Evolutionary conservation across 2,329 filamentous ascomycete genomes (phyloP).

Genomic region (Aspergillus thermomutatus): DNA sequence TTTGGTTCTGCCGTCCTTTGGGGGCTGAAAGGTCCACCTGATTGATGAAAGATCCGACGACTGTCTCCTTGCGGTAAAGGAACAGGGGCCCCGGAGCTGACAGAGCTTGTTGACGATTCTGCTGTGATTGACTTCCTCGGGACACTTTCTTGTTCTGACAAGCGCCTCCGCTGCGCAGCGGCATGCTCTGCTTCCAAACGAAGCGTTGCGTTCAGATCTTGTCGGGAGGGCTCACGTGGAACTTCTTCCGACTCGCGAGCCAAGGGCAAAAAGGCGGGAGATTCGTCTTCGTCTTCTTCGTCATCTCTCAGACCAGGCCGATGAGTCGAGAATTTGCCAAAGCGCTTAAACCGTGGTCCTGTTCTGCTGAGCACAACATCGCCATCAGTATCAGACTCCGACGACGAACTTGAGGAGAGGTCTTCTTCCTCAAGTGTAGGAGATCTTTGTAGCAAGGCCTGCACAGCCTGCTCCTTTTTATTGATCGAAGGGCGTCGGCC

Average conservation of each 20-base stretch:
- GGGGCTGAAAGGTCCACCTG: constrained; percentile 33
- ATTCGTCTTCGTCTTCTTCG: constrained; percentile 45
- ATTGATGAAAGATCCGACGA: constrained; percentile 11
- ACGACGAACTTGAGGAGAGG: constrained; percentile 28
- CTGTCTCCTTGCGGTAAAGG: constrained; percentile 19
- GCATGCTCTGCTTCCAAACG: constrained; percentile 33
- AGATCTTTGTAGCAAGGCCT: constrained; percentile 24
- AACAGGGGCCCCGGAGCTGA: constrained; percentile 35
- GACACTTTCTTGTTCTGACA: constrained; percentile 21
- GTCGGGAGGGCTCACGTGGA: constrained; percentile 20
- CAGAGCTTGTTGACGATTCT: constrained; percentile 36
- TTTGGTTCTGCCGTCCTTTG: constrained; percentile 49
- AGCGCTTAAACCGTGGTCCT: constrained; percentile 33
- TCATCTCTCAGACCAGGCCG: constrained; percentile 31
- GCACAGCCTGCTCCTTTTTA: constrained; percentile 23
- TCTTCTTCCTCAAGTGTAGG: constrained; percentile 34
- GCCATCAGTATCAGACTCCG: constrained; percentile 32
- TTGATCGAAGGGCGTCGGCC: constrained; percentile 20
- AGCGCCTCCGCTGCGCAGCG: constrained; percentile 23
- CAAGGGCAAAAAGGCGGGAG: constrained; percentile 46
- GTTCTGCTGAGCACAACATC: constrained; percentile 18
- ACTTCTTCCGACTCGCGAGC: constrained; percentile 18
- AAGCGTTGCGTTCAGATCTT: constrained; percentile 42
- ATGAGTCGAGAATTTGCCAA: constrained; percentile 39
- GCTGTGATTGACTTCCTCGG: constrained; percentile 17